phyloP scores from a whole-genome alignment of 306 rosid species.

The Erythrophleum fordii region DNA sequence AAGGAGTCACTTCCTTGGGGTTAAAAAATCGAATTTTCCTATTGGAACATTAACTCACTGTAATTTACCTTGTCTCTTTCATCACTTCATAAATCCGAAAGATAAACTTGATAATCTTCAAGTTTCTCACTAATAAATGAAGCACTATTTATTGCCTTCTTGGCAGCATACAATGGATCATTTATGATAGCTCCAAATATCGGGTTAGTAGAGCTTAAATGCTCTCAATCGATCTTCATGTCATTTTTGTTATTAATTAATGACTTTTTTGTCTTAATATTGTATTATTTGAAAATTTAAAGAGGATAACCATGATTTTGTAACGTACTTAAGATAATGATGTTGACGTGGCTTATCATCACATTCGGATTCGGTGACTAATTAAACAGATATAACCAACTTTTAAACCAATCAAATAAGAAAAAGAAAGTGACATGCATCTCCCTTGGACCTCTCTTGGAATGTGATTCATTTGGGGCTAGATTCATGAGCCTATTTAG shows the following conservation, averaged over 20 bases:
- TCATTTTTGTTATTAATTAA: neutral
- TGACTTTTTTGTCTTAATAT: neutral
- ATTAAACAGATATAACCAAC: neutral
- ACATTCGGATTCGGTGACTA: neutral
- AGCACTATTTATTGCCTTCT: too few relatives aligned
- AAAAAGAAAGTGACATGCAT: constrained; percentile 8
- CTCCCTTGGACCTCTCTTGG: neutral
- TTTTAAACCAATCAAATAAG: neutral
- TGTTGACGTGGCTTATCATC: neutral
- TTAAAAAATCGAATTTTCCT: neutral
- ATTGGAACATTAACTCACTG: too few relatives aligned
- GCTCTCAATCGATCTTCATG: neutral
- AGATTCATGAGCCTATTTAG: neutral
- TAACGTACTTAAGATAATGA: constrained; percentile 3
- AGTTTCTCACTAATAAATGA: too few relatives aligned
- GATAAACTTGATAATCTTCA: too few relatives aligned
- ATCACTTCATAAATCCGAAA: too few relatives aligned
- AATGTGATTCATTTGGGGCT: neutral
- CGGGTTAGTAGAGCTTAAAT: neutral
- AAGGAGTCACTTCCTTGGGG: neutral
- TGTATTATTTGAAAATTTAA: neutral
- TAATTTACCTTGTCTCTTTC: too few relatives aligned
- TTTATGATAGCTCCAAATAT: neutral
- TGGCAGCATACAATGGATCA: neutral
- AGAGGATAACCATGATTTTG: neutral